Evolutionary conservation across 2,329 filamentous ascomycete genomes (phyloP).

Genomic region (Pseudogymnoascus sp.): DNA sequence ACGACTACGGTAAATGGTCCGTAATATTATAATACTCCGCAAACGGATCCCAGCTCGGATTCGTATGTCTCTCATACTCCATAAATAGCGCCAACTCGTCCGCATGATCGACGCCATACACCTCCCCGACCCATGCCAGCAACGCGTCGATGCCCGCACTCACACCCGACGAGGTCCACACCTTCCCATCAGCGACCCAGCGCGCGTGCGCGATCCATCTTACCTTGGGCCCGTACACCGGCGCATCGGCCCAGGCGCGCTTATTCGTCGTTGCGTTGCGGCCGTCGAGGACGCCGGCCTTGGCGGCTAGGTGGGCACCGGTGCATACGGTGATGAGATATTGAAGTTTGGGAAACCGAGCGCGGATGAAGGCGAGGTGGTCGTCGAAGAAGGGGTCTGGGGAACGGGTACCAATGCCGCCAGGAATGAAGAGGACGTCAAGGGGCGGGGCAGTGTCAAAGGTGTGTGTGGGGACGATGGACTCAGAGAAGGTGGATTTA

Average conservation of each 20-base stretch:
- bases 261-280: constrained; percentile 49
- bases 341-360: constrained; percentile 19
- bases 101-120: not conserved
- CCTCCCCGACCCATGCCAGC: not conserved
- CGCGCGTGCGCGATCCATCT: constrained; percentile 43
- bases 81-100: not conserved
- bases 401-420: constrained; percentile 45
- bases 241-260: constrained; percentile 28
- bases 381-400: constrained; percentile 24
- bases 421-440: constrained; percentile 60
- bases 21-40: constrained; percentile 27
- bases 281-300: constrained; percentile 44
- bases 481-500: constrained; percentile 17
- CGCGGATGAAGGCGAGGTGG: constrained; percentile 39
- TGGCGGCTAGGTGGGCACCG: constrained; percentile 40
- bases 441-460: constrained; percentile 28
- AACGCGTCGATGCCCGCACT: constrained; percentile 36
- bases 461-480: constrained; percentile 20
- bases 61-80: constrained; percentile 29
- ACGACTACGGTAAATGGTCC: not conserved
- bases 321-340: constrained; percentile 38
- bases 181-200: constrained; percentile 46
- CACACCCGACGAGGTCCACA: constrained; percentile 49
- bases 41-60: constrained; percentile 49
- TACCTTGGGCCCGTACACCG: constrained; percentile 32